Evolutionary conservation across 352 stramenopile species (phyloP).

Genomic region (Thraustotheca clavata): DNA sequence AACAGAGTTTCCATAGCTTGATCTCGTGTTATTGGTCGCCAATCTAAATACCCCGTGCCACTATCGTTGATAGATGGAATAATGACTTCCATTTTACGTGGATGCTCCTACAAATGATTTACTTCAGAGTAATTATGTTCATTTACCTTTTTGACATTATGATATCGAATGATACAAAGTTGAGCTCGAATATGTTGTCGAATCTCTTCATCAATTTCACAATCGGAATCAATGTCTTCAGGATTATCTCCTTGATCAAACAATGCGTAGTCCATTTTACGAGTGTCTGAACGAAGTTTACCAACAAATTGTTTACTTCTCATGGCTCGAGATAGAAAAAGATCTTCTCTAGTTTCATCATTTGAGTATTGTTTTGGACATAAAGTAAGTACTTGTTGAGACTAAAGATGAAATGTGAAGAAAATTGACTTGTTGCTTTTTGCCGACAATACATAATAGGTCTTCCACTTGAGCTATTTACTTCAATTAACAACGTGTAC

Average conservation of each 20-base stretch:
- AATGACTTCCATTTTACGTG: slow-evolving; percentile 77
- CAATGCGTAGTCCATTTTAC: slow-evolving; percentile 76
- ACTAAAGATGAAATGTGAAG: slow-evolving; percentile 82
- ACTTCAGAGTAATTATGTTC: not conserved
- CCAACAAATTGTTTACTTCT: slow-evolving; percentile 81
- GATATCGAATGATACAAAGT: slow-evolving; percentile 60
- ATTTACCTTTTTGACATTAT: slow-evolving; percentile 58
- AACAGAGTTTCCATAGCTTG: slow-evolving; percentile 76
- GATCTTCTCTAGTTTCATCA: slow-evolving; percentile 40
- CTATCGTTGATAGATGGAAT: slow-evolving; percentile 63
- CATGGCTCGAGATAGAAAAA: slow-evolving; percentile 68
- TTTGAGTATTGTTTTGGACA: not conserved
- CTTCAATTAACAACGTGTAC: slow-evolving; percentile 74
- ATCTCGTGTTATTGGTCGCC: slow-evolving; percentile 57
- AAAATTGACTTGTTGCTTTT: slow-evolving; percentile 61
- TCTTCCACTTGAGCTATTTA: slow-evolving; percentile 76
- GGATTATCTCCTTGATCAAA: slow-evolving; percentile 83
- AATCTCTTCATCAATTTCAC: slow-evolving; percentile 67
- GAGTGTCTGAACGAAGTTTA: slow-evolving; percentile 72
- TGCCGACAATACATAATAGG: slow-evolving; percentile 80
- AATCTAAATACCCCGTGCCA: slow-evolving; percentile 48
- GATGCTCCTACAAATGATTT: slow-evolving; percentile 33
- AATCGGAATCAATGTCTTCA: slow-evolving; percentile 75
- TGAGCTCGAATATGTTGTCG: slow-evolving; percentile 66
- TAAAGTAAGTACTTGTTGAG: slow-evolving; percentile 46